Evolutionary conservation across 306 rosid genomes (phyloP), one percentile per base, ranked within the genome.

Genomic region (Cicer chorassanicum): DNA sequence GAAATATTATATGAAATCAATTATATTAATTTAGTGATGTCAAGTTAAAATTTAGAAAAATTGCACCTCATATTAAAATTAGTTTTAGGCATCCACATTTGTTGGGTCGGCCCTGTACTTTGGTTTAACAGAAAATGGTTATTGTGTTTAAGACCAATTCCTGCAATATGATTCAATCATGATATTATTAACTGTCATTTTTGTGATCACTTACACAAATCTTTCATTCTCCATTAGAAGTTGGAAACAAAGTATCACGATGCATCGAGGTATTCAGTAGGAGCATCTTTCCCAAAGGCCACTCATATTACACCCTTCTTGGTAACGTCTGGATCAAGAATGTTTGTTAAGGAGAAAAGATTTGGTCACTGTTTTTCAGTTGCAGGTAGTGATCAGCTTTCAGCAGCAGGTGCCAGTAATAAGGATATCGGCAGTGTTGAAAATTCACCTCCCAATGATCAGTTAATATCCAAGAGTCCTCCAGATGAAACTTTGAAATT

Each of bases 381-480:
- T 44, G 87, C 94, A 56, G 88, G 87, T 57, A 82, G 96, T 73
- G 88, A 90, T 76, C 89, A 78, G 81, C 82, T 88, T 34, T 86
- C 84, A 55, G 72, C 84, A 55, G 72, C 97, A 65, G 87, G 82
- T 57, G 60, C 85, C 12, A 68, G 79, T 54, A 91, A 80, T 10
- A 82, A 86, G 74, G 81, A 78, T 68, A 68, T 85, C 50, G 80
- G 48, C 61, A 82, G 60, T 56, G 39, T 85, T 41, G 86, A 74
- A 80, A 84, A 53, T 62, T 69, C 87, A 68, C 60, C 74, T 42
- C 42, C 76, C 43, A 77, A 78, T 56, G 67, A 71, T 72, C 78
- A 61, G 40, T 78, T 62, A 78, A 60, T 84, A 44, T 71, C 80
- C 39, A 46, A 4, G 15, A 80, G 43, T 60, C 82, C 85, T 41